These are phyloP conservation scores for Vigna hirtella DNA, from an alignment of 306 rosid genomes.

Conservation along the genomic window DNA sequence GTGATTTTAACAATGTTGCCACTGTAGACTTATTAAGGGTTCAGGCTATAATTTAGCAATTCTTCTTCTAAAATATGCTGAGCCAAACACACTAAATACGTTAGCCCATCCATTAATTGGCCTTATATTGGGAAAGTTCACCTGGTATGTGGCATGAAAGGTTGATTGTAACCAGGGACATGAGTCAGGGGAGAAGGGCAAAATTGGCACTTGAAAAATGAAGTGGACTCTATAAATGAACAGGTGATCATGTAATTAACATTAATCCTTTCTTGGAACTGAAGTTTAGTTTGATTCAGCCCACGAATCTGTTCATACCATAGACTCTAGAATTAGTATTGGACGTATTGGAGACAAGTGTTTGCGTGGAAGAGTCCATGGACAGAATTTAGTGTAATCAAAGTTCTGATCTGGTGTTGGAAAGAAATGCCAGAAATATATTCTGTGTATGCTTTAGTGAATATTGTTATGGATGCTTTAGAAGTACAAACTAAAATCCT, in stretches of 20 bases:
- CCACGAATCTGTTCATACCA: neutral
- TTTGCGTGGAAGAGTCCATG: neutral
- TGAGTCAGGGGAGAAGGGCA: neutral
- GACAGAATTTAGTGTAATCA: neutral
- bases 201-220: neutral
- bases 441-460: neutral
- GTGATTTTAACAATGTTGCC: too few species aligned
- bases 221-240: neutral
- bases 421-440: neutral
- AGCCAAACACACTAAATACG: neutral
- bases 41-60: neutral
- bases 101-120: neutral
- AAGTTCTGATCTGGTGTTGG: neutral
- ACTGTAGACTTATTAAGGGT: neutral
- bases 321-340: neutral
- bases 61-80: neutral
- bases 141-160: neutral
- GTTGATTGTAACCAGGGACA: neutral
- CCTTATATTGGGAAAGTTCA: neutral
- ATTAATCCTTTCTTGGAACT: neutral
- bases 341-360: neutral
- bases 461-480: slow-evolving; percentile 4
- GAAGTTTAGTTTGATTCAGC: slow-evolving; percentile 21
- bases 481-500: neutral
- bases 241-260: slow-evolving; percentile 5